Evolutionary conservation across 2,329 filamentous ascomycete species (phyloP).

Genomic region (Coniochaeta prunicola): DNA sequence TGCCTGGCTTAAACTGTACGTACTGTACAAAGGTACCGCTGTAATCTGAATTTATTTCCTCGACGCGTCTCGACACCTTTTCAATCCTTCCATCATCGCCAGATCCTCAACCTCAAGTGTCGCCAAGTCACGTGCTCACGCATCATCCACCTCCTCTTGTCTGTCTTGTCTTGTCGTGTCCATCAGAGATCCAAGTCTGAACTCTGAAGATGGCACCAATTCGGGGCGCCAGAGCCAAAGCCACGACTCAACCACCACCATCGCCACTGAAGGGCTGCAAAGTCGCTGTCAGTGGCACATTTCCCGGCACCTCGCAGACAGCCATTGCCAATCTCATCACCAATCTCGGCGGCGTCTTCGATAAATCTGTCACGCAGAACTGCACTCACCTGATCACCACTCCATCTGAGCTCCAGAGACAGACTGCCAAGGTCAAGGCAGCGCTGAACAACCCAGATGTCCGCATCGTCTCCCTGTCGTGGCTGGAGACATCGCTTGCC

Average conservation of each 20-base stretch:
- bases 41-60: too few relatives aligned
- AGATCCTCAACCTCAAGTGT: too few relatives aligned
- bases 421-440: conserved; percentile 42
- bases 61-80: too few relatives aligned
- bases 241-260: not conserved
- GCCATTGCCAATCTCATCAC: conserved; percentile 37
- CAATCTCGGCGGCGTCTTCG: conserved; percentile 40
- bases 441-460: conserved; percentile 35
- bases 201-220: not conserved
- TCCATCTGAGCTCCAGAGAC: conserved; percentile 40
- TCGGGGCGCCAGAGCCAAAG: conserved; percentile 6
- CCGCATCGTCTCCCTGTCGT: conserved; percentile 50
- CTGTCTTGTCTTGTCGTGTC: too few relatives aligned
- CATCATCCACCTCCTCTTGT: too few relatives aligned
- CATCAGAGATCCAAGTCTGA: too few relatives aligned
- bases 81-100: too few relatives aligned
- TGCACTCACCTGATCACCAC: conserved; percentile 53
- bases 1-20: too few relatives aligned
- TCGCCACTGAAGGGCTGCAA: conserved; percentile 37
- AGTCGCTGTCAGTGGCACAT: conserved; percentile 54
- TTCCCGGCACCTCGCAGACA: conserved; percentile 44
- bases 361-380: conserved; percentile 37
- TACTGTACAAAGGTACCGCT: too few relatives aligned
- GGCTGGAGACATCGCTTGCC: conserved; percentile 51
- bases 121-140: too few relatives aligned